phyloP scores from a whole-genome alignment of 2,329 filamentous ascomycete species.

The Trichoderma guizhouense region DNA sequence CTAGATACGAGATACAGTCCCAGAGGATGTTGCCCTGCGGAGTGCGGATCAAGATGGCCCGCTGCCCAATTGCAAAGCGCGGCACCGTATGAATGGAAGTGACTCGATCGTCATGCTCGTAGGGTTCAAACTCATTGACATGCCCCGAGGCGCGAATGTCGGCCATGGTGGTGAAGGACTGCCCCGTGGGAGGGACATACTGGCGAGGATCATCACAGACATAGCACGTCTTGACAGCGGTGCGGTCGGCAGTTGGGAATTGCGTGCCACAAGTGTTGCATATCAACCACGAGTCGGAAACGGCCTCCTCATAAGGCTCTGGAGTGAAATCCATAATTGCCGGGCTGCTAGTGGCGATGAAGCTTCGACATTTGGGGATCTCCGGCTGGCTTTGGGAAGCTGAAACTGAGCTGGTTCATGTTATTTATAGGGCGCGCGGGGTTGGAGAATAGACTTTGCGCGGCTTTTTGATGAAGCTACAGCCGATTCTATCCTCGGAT shows the following conservation, averaged over 20 bases:
- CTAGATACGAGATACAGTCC: constrained; percentile 72
- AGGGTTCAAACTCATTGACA: constrained; percentile 52
- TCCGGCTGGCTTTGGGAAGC: too few species aligned
- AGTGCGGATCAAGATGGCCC: constrained; percentile 66
- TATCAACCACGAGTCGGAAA: constrained; percentile 41
- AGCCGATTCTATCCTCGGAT: background rate
- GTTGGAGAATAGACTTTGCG: constrained; percentile 5
- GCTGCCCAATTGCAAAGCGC: constrained; percentile 70
- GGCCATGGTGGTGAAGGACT: constrained; percentile 62
- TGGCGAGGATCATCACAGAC: constrained; percentile 75
- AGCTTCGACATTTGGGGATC: background rate
- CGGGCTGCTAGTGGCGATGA: background rate
- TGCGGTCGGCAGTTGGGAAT: constrained; percentile 44
- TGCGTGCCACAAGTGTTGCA: constrained; percentile 71
- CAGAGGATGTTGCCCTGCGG: constrained; percentile 69
- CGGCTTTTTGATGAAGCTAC: background rate
- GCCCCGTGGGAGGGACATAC: constrained; percentile 56
- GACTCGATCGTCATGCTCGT: constrained; percentile 43
- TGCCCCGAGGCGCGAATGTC: constrained; percentile 32
- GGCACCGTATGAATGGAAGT: constrained; percentile 49
- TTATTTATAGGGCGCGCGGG: constrained; percentile 6
- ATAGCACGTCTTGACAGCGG: constrained; percentile 53
- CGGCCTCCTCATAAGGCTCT: constrained; percentile 17
- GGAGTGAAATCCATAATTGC: constrained; percentile 14
- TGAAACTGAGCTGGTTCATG: background rate